Evolutionary conservation across 345 rosid species (phyloP).

Genomic region (Balakata baccata): DNA sequence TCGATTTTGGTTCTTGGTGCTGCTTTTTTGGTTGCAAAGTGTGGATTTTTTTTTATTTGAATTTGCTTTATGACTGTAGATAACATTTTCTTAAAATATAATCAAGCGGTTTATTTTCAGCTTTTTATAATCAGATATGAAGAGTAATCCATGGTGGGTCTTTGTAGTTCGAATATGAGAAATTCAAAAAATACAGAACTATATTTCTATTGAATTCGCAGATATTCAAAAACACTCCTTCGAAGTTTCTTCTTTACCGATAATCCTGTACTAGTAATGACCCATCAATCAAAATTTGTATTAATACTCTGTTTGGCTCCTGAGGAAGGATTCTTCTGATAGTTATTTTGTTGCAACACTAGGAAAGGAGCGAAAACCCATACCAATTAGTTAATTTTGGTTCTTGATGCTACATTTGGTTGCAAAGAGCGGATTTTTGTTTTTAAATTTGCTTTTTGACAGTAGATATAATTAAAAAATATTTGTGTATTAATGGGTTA

Average conservation of each 20-base stretch:
- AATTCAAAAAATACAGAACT: too few species aligned
- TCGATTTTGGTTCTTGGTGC: constrained; percentile 2
- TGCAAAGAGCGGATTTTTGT: neutral
- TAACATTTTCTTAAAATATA: too few species aligned
- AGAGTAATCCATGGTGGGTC: too few species aligned
- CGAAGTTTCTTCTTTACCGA: constrained; percentile 46
- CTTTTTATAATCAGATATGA: neutral
- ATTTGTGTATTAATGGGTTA: constrained; percentile 4
- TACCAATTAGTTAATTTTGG: neutral
- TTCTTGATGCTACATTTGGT: neutral
- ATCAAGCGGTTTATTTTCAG: neutral
- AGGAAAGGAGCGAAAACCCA: neutral
- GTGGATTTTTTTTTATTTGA: neutral
- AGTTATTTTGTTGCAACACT: neutral
- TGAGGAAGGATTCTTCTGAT: neutral
- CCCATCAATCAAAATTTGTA: neutral
- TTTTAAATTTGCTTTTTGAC: neutral
- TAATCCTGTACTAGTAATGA: neutral
- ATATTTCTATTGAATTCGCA: too few species aligned
- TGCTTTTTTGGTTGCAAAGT: neutral
- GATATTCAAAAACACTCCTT: constrained; percentile 38
- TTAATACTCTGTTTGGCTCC: constrained; percentile 5
- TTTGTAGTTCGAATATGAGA: too few species aligned
- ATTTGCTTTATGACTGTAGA: neutral
- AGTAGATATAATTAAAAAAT: neutral